Conservation (phyloP, 1,284 basidiomycete genomes). For the Fomitiporia mediterranea region DNA sequence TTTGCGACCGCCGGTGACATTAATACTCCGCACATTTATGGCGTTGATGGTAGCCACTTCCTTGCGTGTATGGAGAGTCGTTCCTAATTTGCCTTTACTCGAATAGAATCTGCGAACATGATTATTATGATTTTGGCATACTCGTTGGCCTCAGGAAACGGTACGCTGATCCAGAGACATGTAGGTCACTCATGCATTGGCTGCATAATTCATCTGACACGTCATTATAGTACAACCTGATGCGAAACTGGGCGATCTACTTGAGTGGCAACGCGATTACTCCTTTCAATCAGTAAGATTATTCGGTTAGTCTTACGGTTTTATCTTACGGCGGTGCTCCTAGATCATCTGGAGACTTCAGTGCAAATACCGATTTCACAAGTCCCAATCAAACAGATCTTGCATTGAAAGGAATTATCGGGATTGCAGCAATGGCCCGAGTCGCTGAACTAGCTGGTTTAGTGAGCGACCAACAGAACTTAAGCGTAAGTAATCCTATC, state of each 20-base stretch:
- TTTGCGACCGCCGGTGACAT: neutral
- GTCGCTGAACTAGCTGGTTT: slow-evolving; percentile 36
- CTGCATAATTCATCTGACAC: slow-evolving; percentile 30
- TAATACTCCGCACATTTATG: neutral
- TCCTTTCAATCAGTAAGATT: slow-evolving; percentile 32
- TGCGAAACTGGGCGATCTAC: slow-evolving; percentile 39
- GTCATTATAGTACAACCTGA: slow-evolving; percentile 35
- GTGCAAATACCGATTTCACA: slow-evolving; percentile 25
- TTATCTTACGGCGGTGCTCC: neutral
- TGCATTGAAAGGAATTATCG: slow-evolving; percentile 72
- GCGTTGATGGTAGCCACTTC: neutral
- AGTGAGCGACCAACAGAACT: slow-evolving; percentile 27
- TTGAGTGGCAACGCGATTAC: slow-evolving; percentile 33
- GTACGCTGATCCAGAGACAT: neutral
- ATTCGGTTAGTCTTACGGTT: neutral
- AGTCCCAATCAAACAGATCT: slow-evolving; percentile 70
- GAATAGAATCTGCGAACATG: slow-evolving; percentile 14
- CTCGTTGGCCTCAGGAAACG: slow-evolving; percentile 3
- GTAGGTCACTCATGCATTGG: neutral
- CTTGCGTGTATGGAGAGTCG: neutral
- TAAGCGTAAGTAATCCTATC: slow-evolving; percentile 2
- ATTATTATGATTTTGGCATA: slow-evolving; percentile 13
- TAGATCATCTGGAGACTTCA: neutral
- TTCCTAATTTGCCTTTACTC: neutral
- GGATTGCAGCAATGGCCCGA: slow-evolving; percentile 62